These are phyloP conservation scores for Chalaropsis thielavioides DNA, from an alignment of 2,329 filamentous ascomycete genomes.

Conservation along the genomic window DNA sequence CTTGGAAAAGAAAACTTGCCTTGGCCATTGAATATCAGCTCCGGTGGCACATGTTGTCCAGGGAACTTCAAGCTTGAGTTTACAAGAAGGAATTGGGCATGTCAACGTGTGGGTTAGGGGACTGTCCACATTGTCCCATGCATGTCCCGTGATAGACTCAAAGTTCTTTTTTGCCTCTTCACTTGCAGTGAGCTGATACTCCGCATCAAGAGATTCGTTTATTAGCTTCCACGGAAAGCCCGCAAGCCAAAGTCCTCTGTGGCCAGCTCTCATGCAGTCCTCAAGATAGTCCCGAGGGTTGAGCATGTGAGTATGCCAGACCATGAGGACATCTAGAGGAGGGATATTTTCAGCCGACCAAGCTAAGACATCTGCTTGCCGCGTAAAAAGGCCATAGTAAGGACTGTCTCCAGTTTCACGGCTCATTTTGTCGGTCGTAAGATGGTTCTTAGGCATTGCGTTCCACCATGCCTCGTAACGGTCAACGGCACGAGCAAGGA, in stretches of 20 bases:
- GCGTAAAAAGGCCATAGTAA: slow-evolving; percentile 9
- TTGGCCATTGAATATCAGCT: slow-evolving; percentile 20
- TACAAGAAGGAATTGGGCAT: slow-evolving; percentile 40
- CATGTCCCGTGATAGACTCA: slow-evolving; percentile 31
- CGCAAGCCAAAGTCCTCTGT: slow-evolving; percentile 42
- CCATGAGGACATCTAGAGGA: slow-evolving; percentile 53
- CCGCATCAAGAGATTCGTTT: slow-evolving; percentile 41
- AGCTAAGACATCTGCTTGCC: slow-evolving; percentile 12
- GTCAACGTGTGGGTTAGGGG: slow-evolving; percentile 31
- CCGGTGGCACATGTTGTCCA: slow-evolving; percentile 44
- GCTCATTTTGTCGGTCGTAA: slow-evolving; percentile 28
- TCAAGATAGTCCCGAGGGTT: slow-evolving; percentile 63
- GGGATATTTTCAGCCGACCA: slow-evolving; percentile 1
- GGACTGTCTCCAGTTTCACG: neutral
- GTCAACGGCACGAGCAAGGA: slow-evolving; percentile 51
- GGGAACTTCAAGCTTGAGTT: slow-evolving; percentile 28
- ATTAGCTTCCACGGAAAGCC: slow-evolving; percentile 53
- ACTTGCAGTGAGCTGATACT: slow-evolving; percentile 41
- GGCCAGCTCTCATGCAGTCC: slow-evolving; percentile 48
- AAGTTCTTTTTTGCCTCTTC: slow-evolving; percentile 34
- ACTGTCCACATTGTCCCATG: slow-evolving; percentile 48
- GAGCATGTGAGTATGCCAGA: slow-evolving; percentile 67
- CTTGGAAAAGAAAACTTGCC: neutral
- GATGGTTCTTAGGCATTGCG: slow-evolving; percentile 22
- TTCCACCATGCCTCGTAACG: slow-evolving; percentile 56